Percentiles rank a stretch among this genome's conserved stretches.
These are phyloP conservation scores for Ulota crispa DNA, from an alignment of 225 moss, liverwort and hornwort species.

Conservation along the genomic window DNA sequence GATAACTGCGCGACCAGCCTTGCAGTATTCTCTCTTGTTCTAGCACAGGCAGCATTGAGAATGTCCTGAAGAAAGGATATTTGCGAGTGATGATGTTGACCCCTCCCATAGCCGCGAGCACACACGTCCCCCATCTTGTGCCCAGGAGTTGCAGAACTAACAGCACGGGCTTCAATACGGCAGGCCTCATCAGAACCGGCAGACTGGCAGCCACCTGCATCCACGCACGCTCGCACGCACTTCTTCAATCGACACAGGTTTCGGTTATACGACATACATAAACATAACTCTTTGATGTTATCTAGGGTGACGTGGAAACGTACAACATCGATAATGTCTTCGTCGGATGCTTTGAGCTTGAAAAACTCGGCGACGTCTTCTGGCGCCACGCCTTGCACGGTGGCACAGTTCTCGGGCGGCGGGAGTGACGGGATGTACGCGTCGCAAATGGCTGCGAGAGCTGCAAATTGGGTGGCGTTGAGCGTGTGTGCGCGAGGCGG, in stretches of 20 bases:
- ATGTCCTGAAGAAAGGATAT: conserved; percentile 24
- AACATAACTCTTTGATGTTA: background rate
- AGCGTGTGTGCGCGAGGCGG: conserved; percentile 40
- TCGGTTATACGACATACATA: background rate
- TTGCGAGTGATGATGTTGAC: conserved; percentile 32
- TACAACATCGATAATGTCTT: conserved; percentile 37
- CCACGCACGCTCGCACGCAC: background rate
- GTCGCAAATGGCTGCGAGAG: conserved; percentile 39
- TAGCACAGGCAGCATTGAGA: conserved; percentile 26
- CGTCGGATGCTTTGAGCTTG: conserved; percentile 47
- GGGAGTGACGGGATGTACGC: conserved; percentile 43
- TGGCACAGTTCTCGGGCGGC: conserved; percentile 25
- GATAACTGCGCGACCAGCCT: conserved; percentile 50
- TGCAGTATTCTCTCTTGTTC: conserved; percentile 56
- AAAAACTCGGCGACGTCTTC: conserved; percentile 38
- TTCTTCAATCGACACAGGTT: background rate
- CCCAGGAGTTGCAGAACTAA: conserved; percentile 35
- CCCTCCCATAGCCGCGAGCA: conserved; percentile 31
- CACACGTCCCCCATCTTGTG: conserved; percentile 42
- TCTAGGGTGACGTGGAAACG: background rate
- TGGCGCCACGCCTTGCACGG: conserved; percentile 27
- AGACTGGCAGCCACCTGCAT: conserved; percentile 41
- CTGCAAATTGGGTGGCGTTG: conserved; percentile 27
- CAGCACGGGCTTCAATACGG: conserved; percentile 5
- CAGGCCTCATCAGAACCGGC: conserved; percentile 30